Percentiles rank a stretch among this genome's conserved stretches.
Conservation (phyloP, 805 yeast species). For the Hanseniaspora vineae region DNA sequence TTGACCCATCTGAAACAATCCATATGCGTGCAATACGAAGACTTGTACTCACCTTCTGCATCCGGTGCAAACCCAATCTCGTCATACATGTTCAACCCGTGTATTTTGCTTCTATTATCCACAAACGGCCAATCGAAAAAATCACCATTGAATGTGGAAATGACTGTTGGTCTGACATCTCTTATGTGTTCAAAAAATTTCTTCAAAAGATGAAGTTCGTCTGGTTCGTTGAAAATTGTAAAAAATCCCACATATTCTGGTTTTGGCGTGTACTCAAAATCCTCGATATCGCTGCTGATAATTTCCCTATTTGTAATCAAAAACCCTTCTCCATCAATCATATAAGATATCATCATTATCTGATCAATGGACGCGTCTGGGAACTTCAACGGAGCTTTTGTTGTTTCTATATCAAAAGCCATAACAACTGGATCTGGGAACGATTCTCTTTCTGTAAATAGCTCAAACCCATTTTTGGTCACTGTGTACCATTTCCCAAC, state of each 20-base stretch:
- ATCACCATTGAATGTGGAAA: conserved; percentile 96
- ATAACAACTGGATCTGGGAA: conserved; percentile 96
- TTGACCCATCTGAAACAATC: conserved; percentile 97
- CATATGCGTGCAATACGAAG: conserved; percentile 89
- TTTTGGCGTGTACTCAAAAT: conserved; percentile 93
- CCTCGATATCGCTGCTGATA: conserved; percentile 88
- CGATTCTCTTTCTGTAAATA: conserved; percentile 60
- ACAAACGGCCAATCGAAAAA: conserved; percentile 99
- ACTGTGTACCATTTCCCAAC: conserved; percentile 96
- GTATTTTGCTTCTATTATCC: conserved; percentile 71
- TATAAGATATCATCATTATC: conserved; percentile 97
- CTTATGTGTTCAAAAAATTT: conserved; percentile 83
- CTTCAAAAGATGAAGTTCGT: conserved; percentile 61
- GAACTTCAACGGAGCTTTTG: conserved; percentile 89
- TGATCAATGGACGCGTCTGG: conserved; percentile 88
- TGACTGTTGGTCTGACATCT: conserved; percentile 88
- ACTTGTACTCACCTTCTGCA: conserved; percentile 82
- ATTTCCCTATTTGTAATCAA: conserved; percentile 90
- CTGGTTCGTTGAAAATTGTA: conserved; percentile 78
- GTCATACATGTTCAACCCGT: conserved; percentile 76
- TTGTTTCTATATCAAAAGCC: conserved; percentile 96
- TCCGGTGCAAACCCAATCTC: conserved; percentile 93
- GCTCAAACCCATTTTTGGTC: conserved; percentile 42
- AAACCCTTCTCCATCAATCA: conserved; percentile 97
- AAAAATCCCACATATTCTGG: conserved; percentile 90